Percentiles rank a stretch among this genome's conserved stretches.
phyloP scores from a whole-genome alignment of 2,329 filamentous ascomycete species.

The Alternaria atra region DNA sequence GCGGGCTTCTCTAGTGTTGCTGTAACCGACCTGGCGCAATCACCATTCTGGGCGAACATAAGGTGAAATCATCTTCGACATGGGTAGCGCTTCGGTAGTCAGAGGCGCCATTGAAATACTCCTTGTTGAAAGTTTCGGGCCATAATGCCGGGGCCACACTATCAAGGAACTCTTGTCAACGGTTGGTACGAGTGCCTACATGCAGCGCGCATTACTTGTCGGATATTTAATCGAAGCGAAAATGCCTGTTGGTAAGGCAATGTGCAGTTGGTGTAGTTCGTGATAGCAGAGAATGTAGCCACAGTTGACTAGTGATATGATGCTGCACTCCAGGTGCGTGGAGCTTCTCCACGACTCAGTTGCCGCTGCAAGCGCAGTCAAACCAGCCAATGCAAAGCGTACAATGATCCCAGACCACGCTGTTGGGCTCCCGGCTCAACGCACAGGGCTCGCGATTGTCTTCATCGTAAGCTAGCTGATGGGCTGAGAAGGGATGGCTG shows the following conservation, averaged over 20 bases:
- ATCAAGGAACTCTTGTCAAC: conserved; percentile 12
- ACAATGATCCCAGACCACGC: conserved; percentile 40
- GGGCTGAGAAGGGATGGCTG: conserved; percentile 14
- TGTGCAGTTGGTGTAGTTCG: not conserved
- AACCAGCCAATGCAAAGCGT: conserved; percentile 32
- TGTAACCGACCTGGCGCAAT: conserved; percentile 37
- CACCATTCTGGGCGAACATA: conserved; percentile 42
- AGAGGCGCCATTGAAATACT: conserved; percentile 17
- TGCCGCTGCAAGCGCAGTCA: conserved; percentile 40
- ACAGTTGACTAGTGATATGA: conserved; percentile 1
- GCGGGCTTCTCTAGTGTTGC: conserved; percentile 48
- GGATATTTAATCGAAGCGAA: not conserved
- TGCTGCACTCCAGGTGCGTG: conserved; percentile 20
- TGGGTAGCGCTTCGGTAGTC: conserved; percentile 7
- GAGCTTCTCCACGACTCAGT: conserved; percentile 19
- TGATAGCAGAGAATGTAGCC: too few species aligned
- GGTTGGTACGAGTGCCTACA: conserved; percentile 18
- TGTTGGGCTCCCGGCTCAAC: conserved; percentile 41
- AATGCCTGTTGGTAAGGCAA: conserved; percentile 7
- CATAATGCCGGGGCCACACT: conserved; percentile 14
- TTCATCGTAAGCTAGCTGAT: conserved; percentile 23
- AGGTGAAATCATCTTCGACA: conserved; percentile 17
- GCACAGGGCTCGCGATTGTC: conserved; percentile 40
- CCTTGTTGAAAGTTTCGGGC: conserved; percentile 16
- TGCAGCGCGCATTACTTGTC: conserved; percentile 23